Evolutionary conservation across 805 yeast species (phyloP), one percentile per base, ranked within the genome.

Genomic region (Wickerhamia fluorescens): DNA sequence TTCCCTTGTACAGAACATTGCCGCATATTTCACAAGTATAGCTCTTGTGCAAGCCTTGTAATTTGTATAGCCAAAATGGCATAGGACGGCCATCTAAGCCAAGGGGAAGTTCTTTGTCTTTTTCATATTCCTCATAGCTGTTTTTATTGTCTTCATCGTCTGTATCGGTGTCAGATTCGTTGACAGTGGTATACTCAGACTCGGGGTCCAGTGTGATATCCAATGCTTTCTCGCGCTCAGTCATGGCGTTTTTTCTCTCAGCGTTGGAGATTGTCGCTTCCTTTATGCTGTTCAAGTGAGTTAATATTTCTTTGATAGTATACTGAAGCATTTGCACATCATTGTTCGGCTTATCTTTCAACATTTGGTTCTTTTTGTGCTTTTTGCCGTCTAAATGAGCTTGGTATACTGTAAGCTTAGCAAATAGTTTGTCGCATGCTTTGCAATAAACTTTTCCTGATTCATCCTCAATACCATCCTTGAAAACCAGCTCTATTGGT

Each of bases 41-140:
- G 29, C 71, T 73, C 24, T 73, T 68, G 32, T 82, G 82, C 7
- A 88, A 62, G 0, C 98, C 98, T 44, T 86, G 87, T 25, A 88
- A 61, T 52, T 88, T 92, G 65, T 75, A 88, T 16, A 92, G 61
- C 98, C 98, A 92, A 31, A 68, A 75, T 2, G 98, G 98, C 16
- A 92, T 85, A 1, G 96, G 96, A 23, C 68, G 71, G 0, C 96
- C 96, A 53, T 88, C 96, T 12, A 83, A 71, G 0, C 95, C 97
- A 1, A 84, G 29, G 0, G 95, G 95, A 31, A 84, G 52, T 32
- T 78, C 73, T 32, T 72, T 58, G 12, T 78, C 75, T 35, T 68
- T 67, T 18, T 42, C 42, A 4, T 36, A 36, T 18, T 18, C 20
- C n/a, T n/a, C n/a, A n/a, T n/a, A n/a, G n/a, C n/a, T n/a, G 10